Percentiles rank a stretch among this genome's conserved stretches.
These are phyloP conservation scores for Biscutella laevigata DNA, from an alignment of 441 rosid species.

Conservation along the genomic window DNA sequence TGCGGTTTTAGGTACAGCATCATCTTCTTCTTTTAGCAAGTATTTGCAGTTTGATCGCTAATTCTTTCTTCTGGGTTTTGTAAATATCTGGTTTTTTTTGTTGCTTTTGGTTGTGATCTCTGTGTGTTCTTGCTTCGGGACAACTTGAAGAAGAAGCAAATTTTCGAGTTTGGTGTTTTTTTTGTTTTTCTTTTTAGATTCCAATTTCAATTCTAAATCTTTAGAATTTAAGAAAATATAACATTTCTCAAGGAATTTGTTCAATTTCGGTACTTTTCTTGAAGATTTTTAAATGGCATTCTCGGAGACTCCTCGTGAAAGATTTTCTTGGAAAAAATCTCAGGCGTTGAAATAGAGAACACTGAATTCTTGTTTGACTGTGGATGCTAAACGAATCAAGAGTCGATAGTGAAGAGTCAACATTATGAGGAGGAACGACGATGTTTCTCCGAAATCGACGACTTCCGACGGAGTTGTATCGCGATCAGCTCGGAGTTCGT, in stretches of 20 bases:
- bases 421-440: slow-evolving; percentile 55
- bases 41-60: slow-evolving; percentile 12
- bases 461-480: slow-evolving; percentile 30
- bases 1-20: no score
- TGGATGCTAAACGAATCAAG: slow-evolving; percentile 12
- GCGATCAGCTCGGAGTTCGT: slow-evolving; percentile 58
- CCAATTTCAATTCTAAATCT: slow-evolving; percentile 9
- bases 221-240: not conserved
- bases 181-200: slow-evolving; percentile 14
- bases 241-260: not conserved
- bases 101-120: not conserved
- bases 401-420: slow-evolving; percentile 7
- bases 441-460: slow-evolving; percentile 33
- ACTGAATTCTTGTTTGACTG: not conserved
- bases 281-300: not conserved
- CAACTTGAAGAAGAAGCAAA: slow-evolving; percentile 11
- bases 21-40: slow-evolving; percentile 11
- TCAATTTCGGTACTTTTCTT: slow-evolving; percentile 1
- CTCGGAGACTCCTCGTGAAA: slow-evolving; percentile 7
- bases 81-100: not conserved
- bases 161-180: slow-evolving; percentile 20
- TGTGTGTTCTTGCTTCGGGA: slow-evolving; percentile 12
- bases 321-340: not conserved
- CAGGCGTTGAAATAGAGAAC: not conserved
- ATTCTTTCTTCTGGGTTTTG: slow-evolving; percentile 19